A percentile compares a stretch with the other conserved stretches of the same genome.
Evolutionary conservation across 176 grass and related monocot genomes (phyloP).

Genomic region (Carex kokanica): DNA sequence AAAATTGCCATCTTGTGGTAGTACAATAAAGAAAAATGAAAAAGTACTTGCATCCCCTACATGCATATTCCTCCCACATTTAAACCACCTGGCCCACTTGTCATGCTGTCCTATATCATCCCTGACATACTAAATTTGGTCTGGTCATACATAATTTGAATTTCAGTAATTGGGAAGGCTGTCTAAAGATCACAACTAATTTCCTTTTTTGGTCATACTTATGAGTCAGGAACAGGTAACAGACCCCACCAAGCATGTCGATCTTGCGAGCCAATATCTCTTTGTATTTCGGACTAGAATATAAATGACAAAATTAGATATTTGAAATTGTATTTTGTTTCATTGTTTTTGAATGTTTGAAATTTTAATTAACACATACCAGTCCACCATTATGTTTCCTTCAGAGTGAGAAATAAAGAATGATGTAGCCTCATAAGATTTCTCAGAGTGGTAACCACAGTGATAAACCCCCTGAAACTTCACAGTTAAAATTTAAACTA

Average conservation of each 20-base stretch:
- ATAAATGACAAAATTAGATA: slow-evolving; percentile 7
- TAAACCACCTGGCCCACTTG: slow-evolving; percentile 59
- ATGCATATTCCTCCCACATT: slow-evolving; percentile 74
- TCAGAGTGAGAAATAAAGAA: slow-evolving; percentile 68
- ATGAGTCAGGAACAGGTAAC: slow-evolving; percentile 88
- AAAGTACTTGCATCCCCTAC: slow-evolving; percentile 55
- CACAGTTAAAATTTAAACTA: background rate
- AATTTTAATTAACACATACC: slow-evolving; percentile 36
- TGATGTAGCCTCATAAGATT: slow-evolving; percentile 65
- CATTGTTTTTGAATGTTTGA: background rate
- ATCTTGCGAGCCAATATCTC: slow-evolving; percentile 43
- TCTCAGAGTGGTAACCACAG: slow-evolving; percentile 77
- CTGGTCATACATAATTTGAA: background rate
- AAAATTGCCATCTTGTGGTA: background rate
- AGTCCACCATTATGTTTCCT: slow-evolving; percentile 84
- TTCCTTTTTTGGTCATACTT: slow-evolving; percentile 36
- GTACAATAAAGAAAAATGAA: background rate
- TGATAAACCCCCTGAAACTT: slow-evolving; percentile 69
- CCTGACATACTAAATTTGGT: slow-evolving; percentile 23
- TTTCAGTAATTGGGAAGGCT: background rate
- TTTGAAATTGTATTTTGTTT: background rate
- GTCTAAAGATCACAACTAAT: slow-evolving; percentile 16
- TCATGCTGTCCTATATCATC: slow-evolving; percentile 94
- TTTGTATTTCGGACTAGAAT: slow-evolving; percentile 66
- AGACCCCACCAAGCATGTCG: slow-evolving; percentile 62